Evolutionary conservation across 148 eudicot genomes (phyloP).

Genomic region (Amaranthus hypochondriacus): DNA sequence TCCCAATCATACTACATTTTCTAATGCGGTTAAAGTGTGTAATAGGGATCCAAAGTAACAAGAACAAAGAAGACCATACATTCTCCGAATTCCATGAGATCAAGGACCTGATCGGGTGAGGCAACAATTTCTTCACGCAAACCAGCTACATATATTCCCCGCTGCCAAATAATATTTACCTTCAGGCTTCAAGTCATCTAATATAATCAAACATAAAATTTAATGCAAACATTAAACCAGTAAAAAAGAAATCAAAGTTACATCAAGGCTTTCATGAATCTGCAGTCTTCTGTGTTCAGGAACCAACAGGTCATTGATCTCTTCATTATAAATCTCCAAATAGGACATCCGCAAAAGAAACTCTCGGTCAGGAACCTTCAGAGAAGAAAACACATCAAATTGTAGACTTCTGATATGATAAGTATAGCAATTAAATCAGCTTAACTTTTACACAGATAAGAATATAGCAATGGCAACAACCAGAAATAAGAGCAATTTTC

Average conservation of each 20-base stretch:
- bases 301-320: conserved; percentile 85
- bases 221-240: background rate
- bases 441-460: background rate
- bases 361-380: conserved; percentile 71
- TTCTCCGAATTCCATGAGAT: conserved; percentile 90
- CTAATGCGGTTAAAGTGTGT: conserved; percentile 5
- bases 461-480: background rate
- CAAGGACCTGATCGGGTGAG: conserved; percentile 87
- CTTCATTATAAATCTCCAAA: conserved; percentile 97
- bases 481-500: background rate
- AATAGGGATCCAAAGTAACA: conserved; percentile 1
- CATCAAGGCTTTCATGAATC: conserved; percentile 92
- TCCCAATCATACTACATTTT: conserved; percentile 3
- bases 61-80: conserved; percentile 37
- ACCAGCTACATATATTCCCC: conserved; percentile 96
- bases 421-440: background rate
- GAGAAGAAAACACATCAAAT: conserved; percentile 11
- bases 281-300: conserved; percentile 91
- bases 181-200: background rate
- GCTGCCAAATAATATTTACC: conserved; percentile 32
- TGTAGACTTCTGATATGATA: background rate
- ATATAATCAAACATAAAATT: background rate
- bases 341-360: conserved; percentile 93
- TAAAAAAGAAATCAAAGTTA: conserved; percentile 16
- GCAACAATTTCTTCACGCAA: conserved; percentile 95